Conservation (phyloP, 306 rosid species). For the Prinsepia uniflora region DNA sequence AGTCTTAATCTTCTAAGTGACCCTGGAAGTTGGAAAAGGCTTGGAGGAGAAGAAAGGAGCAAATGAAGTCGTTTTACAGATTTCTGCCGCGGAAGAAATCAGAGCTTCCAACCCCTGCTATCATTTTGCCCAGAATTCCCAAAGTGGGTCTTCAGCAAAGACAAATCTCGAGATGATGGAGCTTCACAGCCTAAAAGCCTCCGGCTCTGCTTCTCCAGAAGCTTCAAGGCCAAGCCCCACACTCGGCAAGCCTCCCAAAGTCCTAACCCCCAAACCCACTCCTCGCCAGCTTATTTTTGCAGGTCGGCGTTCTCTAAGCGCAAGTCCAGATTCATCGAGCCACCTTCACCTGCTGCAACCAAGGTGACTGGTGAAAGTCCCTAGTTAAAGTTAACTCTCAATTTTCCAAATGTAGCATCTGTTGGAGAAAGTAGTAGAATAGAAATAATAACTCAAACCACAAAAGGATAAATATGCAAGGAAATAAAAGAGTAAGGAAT, state of each 20-base stretch:
- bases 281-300: constrained; percentile 27
- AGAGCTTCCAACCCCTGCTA: neutral
- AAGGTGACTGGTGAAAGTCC: constrained; percentile 28
- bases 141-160: neutral
- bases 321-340: constrained; percentile 64
- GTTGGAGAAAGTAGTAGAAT: too few species aligned
- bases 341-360: constrained; percentile 29
- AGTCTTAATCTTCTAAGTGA: neutral
- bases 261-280: constrained; percentile 22
- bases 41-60: constrained; percentile 38
- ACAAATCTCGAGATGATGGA: constrained; percentile 34
- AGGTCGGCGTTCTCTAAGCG: constrained; percentile 52
- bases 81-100: constrained; percentile 30
- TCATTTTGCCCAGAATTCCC: too few species aligned
- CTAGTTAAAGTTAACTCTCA: constrained; percentile 13
- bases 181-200: constrained; percentile 25
- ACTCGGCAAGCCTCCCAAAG: constrained; percentile 35
- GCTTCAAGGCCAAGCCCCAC: constrained; percentile 12
- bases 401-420: constrained; percentile 29
- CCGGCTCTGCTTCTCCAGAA: constrained; percentile 29
- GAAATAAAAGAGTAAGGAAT: too few species aligned
- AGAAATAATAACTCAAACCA: too few species aligned
- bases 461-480: too few species aligned
- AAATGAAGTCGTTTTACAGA: constrained; percentile 53
- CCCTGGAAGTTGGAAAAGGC: constrained; percentile 34